These are phyloP conservation scores for Metarhizium rileyi DNA, from an alignment of 2,329 filamentous ascomycete genomes.

Conservation along the genomic window DNA sequence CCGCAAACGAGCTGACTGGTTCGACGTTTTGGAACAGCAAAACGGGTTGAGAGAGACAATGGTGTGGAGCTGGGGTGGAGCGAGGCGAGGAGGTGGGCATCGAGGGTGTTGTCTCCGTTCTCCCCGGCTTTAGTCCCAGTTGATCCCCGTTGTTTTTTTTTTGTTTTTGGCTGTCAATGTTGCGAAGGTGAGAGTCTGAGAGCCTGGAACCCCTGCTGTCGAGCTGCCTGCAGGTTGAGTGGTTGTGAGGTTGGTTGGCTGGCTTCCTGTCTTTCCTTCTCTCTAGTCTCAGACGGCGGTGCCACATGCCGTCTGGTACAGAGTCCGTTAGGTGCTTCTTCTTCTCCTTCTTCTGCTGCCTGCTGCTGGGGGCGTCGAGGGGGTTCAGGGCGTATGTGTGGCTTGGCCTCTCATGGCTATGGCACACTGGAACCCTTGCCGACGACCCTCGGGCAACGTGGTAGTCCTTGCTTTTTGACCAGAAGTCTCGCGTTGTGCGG, in stretches of 20 bases:
- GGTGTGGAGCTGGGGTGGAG: conserved; percentile 1
- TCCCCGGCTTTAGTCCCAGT: conserved; percentile 1
- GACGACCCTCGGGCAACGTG: conserved; percentile 7
- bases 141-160: neutral
- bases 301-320: neutral
- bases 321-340: neutral
- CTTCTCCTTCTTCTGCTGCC: neutral
- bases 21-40: neutral
- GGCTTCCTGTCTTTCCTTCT: conserved; percentile 1
- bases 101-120: conserved; percentile 1
- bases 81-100: conserved; percentile 1
- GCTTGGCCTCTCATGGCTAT: neutral
- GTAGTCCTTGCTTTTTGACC: conserved; percentile 4
- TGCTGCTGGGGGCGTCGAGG: neutral
- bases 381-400: neutral
- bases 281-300: neutral
- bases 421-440: conserved; percentile 4
- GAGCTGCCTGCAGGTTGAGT: neutral
- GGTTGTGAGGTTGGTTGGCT: neutral
- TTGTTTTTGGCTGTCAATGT: conserved; percentile 1
- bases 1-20: no score
- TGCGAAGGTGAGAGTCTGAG: neutral
- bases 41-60: neutral
- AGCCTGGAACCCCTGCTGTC: conserved; percentile 5
- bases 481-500: neutral